Evolutionary conservation across 441 rosid genomes (phyloP), one percentile per base, ranked within the genome.

Genomic region (Capsella rubella): DNA sequence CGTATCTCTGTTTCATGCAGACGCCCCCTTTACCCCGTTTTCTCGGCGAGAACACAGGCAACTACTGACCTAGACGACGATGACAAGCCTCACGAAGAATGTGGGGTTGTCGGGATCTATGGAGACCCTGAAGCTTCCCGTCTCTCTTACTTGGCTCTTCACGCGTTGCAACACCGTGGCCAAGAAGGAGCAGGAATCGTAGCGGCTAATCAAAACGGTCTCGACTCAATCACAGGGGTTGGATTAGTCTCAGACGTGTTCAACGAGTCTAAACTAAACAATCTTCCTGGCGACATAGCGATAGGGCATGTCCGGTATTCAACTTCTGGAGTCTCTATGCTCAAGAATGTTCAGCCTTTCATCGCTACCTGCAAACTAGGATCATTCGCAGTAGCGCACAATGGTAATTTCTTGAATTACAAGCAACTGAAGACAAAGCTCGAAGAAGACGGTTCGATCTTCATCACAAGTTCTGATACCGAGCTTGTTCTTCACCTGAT

Each of bases 151-250:
- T 68, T 88, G 67, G 96, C 96, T 4, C 91, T 92, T 16, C 94
- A 90, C 62, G 91, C 94, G 14, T 83, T 92, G 72, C 97, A 92
- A 71, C 97, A 92, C 65, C 91, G 97, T 50, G 97, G 97, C 43
- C 96, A 92, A 69, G 96, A 92, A 78, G 97, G 96, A 31, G 96
- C 97, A 51, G 97, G 97, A 71, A 92, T 92, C 69, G 97, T 92
- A n/a, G 73, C 96, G 8, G 91, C 86, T 39, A 64, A 87, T 34
- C 57, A 84, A 16, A 78, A 84, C 47, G 87, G 85, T 55, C 81
- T 89, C 45, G 89, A 46, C 15, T 46, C 51, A 46, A 46, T 46
- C 51, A 46, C 51, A 46, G 51, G 21, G 51, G 21, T 46, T 8
- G 51, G 51, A 6, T 46, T 46, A 15, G 51, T 46, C 51, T 46